phyloP scores from a whole-genome alignment of 2,329 filamentous ascomycete species.

The Sporothrix brasiliensis region DNA sequence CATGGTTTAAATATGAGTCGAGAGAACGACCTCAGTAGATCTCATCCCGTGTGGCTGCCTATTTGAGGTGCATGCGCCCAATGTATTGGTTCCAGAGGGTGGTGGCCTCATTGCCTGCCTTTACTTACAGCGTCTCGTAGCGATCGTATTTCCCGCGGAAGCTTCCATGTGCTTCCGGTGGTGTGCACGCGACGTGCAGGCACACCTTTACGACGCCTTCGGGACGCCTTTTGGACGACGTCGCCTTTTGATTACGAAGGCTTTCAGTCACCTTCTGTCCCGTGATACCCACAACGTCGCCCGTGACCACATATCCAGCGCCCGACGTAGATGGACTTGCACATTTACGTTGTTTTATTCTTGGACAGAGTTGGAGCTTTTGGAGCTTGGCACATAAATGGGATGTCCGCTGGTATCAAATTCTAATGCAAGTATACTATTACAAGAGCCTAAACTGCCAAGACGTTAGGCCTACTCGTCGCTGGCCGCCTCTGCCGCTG shows the following conservation, averaged over 20 bases:
- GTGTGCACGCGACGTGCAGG: slow-evolving; percentile 23
- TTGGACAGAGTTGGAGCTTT: neutral
- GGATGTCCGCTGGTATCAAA: slow-evolving; percentile 20
- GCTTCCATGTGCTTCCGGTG: slow-evolving; percentile 8
- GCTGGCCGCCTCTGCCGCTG: neutral
- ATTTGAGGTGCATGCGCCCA: slow-evolving; percentile 14
- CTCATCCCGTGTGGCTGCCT: slow-evolving; percentile 18
- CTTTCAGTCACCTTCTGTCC: neutral
- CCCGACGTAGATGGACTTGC: neutral
- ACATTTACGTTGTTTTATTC: neutral
- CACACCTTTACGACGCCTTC: too few species aligned
- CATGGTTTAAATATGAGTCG: neutral
- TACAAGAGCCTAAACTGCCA: neutral
- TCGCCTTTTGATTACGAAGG: neutral
- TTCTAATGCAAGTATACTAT: slow-evolving; percentile 18
- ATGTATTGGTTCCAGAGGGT: neutral
- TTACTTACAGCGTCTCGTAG: neutral
- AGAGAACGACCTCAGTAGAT: neutral
- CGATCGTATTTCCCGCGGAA: slow-evolving; percentile 5
- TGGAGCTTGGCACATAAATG: neutral
- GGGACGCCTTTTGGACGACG: neutral
- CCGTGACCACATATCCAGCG: slow-evolving; percentile 7
- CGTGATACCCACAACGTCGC: slow-evolving; percentile 18
- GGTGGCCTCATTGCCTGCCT: neutral
- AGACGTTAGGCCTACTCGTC: neutral